These are phyloP conservation scores for Dicorynia guianensis DNA, from an alignment of 306 rosid genomes.

Conservation along the genomic window DNA sequence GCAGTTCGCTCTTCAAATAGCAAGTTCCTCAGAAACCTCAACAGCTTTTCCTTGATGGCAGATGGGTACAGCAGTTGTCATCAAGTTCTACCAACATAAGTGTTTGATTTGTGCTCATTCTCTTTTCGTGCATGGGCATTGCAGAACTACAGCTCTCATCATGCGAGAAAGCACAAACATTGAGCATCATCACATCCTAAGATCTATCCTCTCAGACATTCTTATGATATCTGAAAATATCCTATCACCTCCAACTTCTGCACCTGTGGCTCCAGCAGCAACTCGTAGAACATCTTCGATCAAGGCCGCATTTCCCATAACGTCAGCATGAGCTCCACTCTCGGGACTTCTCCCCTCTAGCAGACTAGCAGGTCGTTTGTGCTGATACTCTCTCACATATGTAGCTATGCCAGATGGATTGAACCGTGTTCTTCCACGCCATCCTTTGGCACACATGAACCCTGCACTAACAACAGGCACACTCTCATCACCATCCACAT, in stretches of 20 bases:
- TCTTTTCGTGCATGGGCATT: slow-evolving; percentile 30
- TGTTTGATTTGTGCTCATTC: slow-evolving; percentile 5
- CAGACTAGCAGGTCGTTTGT: slow-evolving; percentile 54
- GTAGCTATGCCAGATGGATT: slow-evolving; percentile 71
- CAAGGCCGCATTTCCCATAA: slow-evolving; percentile 67
- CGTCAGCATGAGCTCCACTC: slow-evolving; percentile 61
- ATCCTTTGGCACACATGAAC: slow-evolving; percentile 83
- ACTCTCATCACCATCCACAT: slow-evolving; percentile 70
- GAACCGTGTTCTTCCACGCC: slow-evolving; percentile 81
- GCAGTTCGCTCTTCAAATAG: not conserved
- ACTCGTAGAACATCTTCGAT: slow-evolving; percentile 69
- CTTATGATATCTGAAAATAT: slow-evolving; percentile 68
- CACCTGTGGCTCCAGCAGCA: slow-evolving; percentile 70
- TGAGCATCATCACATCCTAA: slow-evolving; percentile 45
- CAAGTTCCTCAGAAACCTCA: not conserved
- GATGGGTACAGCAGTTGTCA: slow-evolving; percentile 21
- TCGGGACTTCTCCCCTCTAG: slow-evolving; percentile 61
- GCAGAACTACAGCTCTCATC: not conserved
- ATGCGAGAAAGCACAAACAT: slow-evolving; percentile 7
- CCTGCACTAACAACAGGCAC: slow-evolving; percentile 73
- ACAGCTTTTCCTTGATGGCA: not conserved
- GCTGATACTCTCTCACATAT: slow-evolving; percentile 66
- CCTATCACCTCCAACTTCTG: slow-evolving; percentile 70
- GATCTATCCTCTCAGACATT: slow-evolving; percentile 61
- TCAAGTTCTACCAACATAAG: not conserved